Evolutionary conservation across 768 basidiomycete genomes (phyloP), one percentile per base, ranked within the genome.

Genomic region (Antrodiella citrinella): DNA sequence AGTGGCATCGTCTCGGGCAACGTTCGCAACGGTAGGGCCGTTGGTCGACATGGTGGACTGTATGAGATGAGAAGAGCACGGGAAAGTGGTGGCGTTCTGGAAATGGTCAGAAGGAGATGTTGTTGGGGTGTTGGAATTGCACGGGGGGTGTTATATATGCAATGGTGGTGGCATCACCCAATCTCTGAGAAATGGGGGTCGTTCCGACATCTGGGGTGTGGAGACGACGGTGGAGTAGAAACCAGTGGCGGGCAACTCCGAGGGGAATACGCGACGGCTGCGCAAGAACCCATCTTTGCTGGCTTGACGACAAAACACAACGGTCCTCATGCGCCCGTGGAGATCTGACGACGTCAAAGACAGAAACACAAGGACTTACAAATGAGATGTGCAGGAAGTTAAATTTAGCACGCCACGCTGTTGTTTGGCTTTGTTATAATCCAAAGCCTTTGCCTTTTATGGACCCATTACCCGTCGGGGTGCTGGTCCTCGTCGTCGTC

Each of bases 381-480:
- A n/a, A n/a, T n/a, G n/a, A n/a, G n/a, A n/a, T n/a, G n/a, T n/a
- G n/a, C n/a, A n/a, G n/a, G n/a, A n/a, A n/a, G n/a, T n/a, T n/a
- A n/a, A n/a, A n/a, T n/a, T n/a, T n/a, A n/a, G n/a, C n/a, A n/a
- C n/a, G n/a, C n/a, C n/a, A n/a, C n/a, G n/a, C n/a, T 19, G 15
- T 43, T 54, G 38, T 54, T 54, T 54, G 47, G 20, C 2, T 22
- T 20, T 54, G 54, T 54, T 54, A 54, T 44, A 42, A 44, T 54
- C 47, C 18, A 21, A 51, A 45, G 50, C 44, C 30, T 45, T 40
- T 24, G 50, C 50, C 44, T 51, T 2, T 13, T 42, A 15, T 26
- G 48, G 30, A 20, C 19, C 15, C 47, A 38, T 21, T 21, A 20
- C 30, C 4, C 20, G 30, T 3, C n/a, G 25, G 30, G 26, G 22